Evolutionary conservation across 345 rosid species (phyloP).

Genomic region (Syzygium aromaticum): DNA sequence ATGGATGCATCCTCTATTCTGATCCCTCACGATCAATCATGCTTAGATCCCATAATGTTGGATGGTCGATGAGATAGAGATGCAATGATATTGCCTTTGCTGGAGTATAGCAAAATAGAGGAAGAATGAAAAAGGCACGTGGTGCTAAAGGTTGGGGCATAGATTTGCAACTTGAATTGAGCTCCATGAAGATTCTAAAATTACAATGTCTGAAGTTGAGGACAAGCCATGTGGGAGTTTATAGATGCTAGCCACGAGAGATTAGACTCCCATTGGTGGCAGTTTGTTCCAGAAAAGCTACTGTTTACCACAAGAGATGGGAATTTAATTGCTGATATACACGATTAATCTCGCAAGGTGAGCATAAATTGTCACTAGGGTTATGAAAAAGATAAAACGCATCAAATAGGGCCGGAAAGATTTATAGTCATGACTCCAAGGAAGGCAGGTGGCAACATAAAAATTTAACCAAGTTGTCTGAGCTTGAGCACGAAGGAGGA

Average conservation of each 20-base stretch:
- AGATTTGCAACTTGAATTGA: not conserved
- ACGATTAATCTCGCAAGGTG: not conserved
- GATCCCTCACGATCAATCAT: not conserved
- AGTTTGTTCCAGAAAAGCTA: not conserved
- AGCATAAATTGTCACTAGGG: not conserved
- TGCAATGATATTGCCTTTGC: not conserved
- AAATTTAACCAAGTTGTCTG: not conserved
- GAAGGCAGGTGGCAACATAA: not conserved
- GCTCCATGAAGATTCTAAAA: not conserved
- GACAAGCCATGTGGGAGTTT: not conserved
- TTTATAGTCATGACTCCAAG: not conserved
- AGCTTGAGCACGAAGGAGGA: not conserved
- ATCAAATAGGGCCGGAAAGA: not conserved
- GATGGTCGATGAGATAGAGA: not conserved
- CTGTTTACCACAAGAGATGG: not conserved
- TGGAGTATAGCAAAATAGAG: not conserved
- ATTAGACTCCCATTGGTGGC: not conserved
- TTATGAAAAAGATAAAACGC: not conserved
- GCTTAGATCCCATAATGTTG: not conserved
- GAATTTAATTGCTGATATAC: not conserved
- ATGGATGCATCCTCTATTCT: not conserved
- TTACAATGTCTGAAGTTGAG: not conserved
- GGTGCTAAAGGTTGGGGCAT: not conserved
- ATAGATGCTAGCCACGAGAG: not conserved
- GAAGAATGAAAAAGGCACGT: not conserved